Evolutionary conservation across 768 basidiomycete genomes (phyloP), one percentile per base, ranked within the genome.

Genomic region (Boletus rufocinnamomeus): DNA sequence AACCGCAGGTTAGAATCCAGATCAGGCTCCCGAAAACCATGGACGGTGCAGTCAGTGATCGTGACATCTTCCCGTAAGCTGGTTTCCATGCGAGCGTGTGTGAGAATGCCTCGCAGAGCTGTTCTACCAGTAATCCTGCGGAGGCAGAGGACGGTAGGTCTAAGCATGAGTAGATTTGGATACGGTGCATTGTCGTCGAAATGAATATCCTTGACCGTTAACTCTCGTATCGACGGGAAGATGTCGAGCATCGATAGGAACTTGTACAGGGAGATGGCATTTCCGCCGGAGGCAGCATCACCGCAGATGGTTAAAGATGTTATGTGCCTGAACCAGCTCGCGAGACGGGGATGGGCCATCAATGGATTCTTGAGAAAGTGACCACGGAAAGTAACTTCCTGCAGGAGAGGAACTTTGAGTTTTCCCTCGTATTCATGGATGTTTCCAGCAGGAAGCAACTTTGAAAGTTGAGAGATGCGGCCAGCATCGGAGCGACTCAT

Each of bases 321-420:
- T 2, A 50, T 25, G 16, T 56, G 21, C 19, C 23, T 48, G 41
- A 61, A 62, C 59, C 59, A 62, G 6, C 44, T 11, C 6, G 32
- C 37, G 41, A 62, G 54, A 45, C 45, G 54, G 1, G 50, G 40
- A 32, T 62, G 54, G 17, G 27, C 46, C 45, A 62, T 56, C 13
- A 62, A 11, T 0, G 45, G 32, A 14, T 61, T 23, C 35, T 47
- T 61, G 48, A 62, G 30, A 45, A 62, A 51, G 35, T 62, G 60
- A 16, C 41, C 28, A 6, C 47, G 13, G 6, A 62, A 8, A 0
- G 44, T 57, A 17, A 56, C 53, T 7, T 38, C 3, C 7, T 56
- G 32, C 19, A 62, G 49, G 32, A 25, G 32, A 23, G 59, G 59
- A 16, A 44, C 52, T 6, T 34, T 21, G 43, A 61, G 60, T 45